phyloP scores from a whole-genome alignment of 2,329 filamentous ascomycete species.

The Dactylonectria macrodidyma region DNA sequence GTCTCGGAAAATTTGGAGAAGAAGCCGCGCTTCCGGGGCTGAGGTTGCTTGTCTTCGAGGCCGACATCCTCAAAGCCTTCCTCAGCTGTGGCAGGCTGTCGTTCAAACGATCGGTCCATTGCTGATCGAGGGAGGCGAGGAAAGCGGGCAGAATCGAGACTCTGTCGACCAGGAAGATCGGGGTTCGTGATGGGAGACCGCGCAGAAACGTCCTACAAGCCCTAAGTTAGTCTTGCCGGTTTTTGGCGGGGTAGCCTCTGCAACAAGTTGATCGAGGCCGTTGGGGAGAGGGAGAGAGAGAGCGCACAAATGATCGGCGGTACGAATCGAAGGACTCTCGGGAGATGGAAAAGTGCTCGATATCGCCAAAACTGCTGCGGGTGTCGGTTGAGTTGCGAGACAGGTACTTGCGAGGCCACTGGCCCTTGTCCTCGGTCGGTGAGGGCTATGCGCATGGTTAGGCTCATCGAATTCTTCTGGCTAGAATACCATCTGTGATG shows the following conservation, averaged over 20 bases:
- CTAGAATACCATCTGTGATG: conserved; percentile 6
- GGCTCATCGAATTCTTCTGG: not conserved
- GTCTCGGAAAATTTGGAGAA: conserved; percentile 82
- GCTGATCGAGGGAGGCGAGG: conserved; percentile 74
- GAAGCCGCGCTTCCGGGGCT: conserved; percentile 74
- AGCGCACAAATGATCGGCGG: conserved; percentile 90
- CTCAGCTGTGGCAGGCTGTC: conserved; percentile 77
- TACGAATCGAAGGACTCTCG: conserved; percentile 98
- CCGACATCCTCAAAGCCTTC: conserved; percentile 93
- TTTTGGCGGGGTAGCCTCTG: not conserved
- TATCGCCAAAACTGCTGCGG: conserved; percentile 79
- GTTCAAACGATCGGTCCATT: conserved; percentile 70
- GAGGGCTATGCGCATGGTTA: conserved; percentile 75
- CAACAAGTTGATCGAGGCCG: not conserved
- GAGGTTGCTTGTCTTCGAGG: conserved; percentile 77
- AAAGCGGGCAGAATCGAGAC: conserved; percentile 82
- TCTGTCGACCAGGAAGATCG: conserved; percentile 78
- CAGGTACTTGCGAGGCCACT: conserved; percentile 77
- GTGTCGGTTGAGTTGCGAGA: conserved; percentile 69
- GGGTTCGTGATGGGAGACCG: conserved; percentile 79
- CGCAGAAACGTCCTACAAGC: conserved; percentile 86
- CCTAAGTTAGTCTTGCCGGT: conserved; percentile 36
- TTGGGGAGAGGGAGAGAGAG: not conserved
- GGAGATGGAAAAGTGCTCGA: conserved; percentile 95
- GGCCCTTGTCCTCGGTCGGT: conserved; percentile 85